phyloP scores from a whole-genome alignment of 1,284 basidiomycete species.

The Ustilago loliicola region DNA sequence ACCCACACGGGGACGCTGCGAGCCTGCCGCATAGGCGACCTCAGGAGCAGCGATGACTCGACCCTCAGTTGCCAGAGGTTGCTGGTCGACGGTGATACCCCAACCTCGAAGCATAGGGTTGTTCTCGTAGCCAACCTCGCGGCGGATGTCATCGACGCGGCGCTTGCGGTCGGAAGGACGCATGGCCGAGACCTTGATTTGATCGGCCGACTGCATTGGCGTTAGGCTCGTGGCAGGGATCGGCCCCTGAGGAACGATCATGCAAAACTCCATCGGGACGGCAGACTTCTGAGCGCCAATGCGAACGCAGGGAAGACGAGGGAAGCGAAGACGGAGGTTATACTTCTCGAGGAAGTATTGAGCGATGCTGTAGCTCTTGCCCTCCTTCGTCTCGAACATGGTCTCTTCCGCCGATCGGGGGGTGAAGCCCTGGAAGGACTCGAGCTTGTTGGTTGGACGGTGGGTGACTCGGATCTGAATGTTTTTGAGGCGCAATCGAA shows the following conservation, averaged over 20 bases:
- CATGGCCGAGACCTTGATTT: constrained; percentile 46
- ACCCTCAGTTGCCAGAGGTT: constrained; percentile 69
- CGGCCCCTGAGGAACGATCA: constrained; percentile 40
- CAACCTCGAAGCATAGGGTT: constrained; percentile 62
- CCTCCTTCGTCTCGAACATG: constrained; percentile 38
- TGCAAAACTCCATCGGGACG: constrained; percentile 55
- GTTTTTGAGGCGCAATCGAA: constrained; percentile 50
- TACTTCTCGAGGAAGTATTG: constrained; percentile 54
- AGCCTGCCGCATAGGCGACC: constrained; percentile 52
- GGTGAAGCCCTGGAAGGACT: constrained; percentile 55
- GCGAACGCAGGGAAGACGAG: constrained; percentile 48
- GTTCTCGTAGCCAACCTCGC: constrained; percentile 49
- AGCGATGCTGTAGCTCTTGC: constrained; percentile 27
- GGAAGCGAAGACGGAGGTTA: constrained; percentile 44
- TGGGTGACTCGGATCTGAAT: constrained; percentile 51
- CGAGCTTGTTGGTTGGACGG: constrained; percentile 50
- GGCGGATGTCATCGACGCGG: constrained; percentile 47
- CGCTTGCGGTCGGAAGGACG: constrained; percentile 35
- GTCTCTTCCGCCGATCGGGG: constrained; percentile 35
- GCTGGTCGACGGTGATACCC: constrained; percentile 70
- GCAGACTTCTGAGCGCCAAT: constrained; percentile 37
- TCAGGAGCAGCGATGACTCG: constrained; percentile 69
- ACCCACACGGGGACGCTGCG: constrained; percentile 70
- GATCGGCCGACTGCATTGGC: constrained; percentile 40
- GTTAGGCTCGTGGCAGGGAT: constrained; percentile 49